Conservation (phyloP, 2,329 filamentous ascomycete genomes). For the Chaetomium sp. region DNA sequence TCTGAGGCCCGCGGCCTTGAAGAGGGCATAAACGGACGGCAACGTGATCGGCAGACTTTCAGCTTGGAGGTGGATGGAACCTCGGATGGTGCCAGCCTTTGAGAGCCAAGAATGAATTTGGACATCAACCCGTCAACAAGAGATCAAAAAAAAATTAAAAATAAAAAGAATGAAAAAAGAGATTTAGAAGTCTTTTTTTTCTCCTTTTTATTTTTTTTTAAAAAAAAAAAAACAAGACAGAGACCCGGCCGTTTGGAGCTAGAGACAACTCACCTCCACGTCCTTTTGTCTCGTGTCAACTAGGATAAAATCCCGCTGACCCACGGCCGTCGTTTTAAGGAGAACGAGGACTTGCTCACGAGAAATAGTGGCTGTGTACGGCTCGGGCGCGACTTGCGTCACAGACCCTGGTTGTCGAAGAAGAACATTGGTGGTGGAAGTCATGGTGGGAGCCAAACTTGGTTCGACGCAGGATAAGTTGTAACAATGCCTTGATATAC, state of each 20-base stretch:
- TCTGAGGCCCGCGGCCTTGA: conserved; percentile 35
- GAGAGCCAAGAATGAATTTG: not conserved
- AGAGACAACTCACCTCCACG: conserved; percentile 29
- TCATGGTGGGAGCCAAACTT: too few species aligned
- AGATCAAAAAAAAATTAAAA: not conserved
- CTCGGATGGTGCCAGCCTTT: conserved; percentile 50
- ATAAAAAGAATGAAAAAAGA: too few species aligned
- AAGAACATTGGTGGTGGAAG: too few species aligned
- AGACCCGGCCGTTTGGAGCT: not conserved
- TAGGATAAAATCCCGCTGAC: conserved; percentile 28
- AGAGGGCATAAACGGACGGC: conserved; percentile 36
- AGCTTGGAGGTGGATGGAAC: conserved; percentile 47
- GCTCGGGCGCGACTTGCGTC: conserved; percentile 18
- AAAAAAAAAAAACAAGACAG: too few species aligned
- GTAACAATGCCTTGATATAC: too few species aligned
- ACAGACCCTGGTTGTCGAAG: conserved; percentile 16
- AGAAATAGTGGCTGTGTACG: conserved; percentile 16
- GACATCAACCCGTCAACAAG: not conserved
- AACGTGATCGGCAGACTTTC: conserved; percentile 40
- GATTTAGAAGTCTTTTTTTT: too few species aligned
- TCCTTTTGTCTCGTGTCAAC: conserved; percentile 39
- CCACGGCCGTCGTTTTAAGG: conserved; percentile 12
- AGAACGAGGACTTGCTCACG: conserved; percentile 17
- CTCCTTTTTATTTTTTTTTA: too few species aligned
- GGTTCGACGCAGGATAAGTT: too few species aligned